Evolutionary conservation across 2,329 filamentous ascomycete species (phyloP).

Genomic region (Colletotrichum limetticola): DNA sequence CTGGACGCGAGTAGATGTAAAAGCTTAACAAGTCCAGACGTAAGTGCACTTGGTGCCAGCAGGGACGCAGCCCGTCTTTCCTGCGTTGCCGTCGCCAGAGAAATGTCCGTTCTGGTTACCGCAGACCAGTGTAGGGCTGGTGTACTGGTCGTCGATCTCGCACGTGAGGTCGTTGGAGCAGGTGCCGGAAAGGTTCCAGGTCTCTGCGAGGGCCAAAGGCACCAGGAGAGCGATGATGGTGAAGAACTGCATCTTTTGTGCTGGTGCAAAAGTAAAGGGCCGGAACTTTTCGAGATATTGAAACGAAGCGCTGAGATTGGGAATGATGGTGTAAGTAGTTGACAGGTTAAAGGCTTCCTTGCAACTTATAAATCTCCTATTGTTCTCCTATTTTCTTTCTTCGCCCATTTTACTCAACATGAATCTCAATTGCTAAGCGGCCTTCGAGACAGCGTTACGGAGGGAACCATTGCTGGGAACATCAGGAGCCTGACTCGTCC

Average conservation of each 20-base stretch:
- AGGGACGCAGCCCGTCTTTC: neutral
- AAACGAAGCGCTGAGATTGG: neutral
- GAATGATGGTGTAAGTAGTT: neutral
- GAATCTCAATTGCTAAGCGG: neutral
- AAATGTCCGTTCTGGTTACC: neutral
- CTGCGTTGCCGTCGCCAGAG: neutral
- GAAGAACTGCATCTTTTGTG: constrained; percentile 1
- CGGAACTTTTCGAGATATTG: neutral
- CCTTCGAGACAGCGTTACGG: neutral
- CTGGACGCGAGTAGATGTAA: neutral
- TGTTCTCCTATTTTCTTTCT: neutral
- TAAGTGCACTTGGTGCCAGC: neutral
- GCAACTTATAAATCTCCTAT: neutral
- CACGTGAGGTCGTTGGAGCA: neutral
- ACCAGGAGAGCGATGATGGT: neutral
- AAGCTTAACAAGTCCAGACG: neutral
- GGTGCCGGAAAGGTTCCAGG: constrained; percentile 1
- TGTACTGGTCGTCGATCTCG: constrained; percentile 2
- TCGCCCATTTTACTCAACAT: neutral
- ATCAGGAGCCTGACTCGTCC: neutral
- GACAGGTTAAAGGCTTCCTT: neutral
- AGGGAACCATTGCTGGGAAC: neutral
- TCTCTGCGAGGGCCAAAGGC: neutral
- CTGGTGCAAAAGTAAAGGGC: neutral
- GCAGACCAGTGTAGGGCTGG: neutral